phyloP scores from a whole-genome alignment of 768 basidiomycete genomes.

The Pleurotus cornucopiae region DNA sequence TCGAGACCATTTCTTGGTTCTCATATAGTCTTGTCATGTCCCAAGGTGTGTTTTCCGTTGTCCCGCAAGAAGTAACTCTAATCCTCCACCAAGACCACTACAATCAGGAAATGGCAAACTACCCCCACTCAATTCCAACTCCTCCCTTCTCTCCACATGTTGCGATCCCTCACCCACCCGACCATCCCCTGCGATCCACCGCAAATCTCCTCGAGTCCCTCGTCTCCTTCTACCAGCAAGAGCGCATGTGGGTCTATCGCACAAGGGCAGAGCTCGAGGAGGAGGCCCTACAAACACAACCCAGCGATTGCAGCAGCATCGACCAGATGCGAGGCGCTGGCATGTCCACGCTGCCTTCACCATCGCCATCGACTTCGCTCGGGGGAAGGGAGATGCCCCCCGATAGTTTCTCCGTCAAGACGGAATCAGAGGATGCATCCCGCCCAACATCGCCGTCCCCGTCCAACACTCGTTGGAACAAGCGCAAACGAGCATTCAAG shows the following conservation, averaged over 20 bases:
- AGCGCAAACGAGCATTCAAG: conserved; percentile 58
- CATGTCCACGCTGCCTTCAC: conserved; percentile 10
- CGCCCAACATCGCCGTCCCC: conserved; percentile 16
- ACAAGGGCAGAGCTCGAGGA: conserved; percentile 59
- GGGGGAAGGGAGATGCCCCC: neutral
- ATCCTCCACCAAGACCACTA: conserved; percentile 15
- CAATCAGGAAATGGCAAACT: conserved; percentile 12
- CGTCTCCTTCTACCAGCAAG: conserved; percentile 63
- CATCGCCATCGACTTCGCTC: conserved; percentile 3
- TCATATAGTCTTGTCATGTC: conserved; percentile 8
- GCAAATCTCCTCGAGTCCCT: conserved; percentile 60
- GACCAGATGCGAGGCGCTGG: neutral
- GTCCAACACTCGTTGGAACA: conserved; percentile 40
- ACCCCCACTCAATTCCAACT: conserved; percentile 26
- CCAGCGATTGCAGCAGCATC: conserved; percentile 10
- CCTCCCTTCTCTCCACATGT: conserved; percentile 30
- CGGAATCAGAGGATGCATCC: conserved; percentile 28
- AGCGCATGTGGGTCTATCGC: conserved; percentile 69
- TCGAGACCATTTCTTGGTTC: conserved; percentile 10
- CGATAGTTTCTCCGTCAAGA: conserved; percentile 18
- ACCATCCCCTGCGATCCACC: conserved; percentile 40
- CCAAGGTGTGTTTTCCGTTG: neutral
- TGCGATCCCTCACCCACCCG: conserved; percentile 23
- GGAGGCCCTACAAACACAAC: conserved; percentile 26
- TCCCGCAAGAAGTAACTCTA: neutral